phyloP scores from a whole-genome alignment of 1,284 basidiomycete species.

The Ustanciosporium gigantosporum region DNA sequence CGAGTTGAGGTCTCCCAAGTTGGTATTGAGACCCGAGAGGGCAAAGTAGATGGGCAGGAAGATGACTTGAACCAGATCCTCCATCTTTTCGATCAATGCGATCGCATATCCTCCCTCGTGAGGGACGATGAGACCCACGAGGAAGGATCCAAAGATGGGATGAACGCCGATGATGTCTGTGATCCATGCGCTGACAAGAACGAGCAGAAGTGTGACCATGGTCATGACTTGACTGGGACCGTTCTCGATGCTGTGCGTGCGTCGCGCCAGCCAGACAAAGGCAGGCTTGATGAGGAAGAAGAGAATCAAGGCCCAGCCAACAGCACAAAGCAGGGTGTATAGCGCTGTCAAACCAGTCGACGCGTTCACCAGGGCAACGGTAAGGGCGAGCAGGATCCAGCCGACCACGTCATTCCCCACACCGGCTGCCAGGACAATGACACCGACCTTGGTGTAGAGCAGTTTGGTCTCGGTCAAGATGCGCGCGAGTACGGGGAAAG shows the following conservation, averaged over 20 bases:
- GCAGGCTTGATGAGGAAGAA: conserved; percentile 72
- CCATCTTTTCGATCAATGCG: conserved; percentile 67
- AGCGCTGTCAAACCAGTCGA: conserved; percentile 73
- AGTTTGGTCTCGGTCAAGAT: conserved; percentile 67
- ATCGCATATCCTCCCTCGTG: conserved; percentile 78
- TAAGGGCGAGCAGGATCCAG: conserved; percentile 73
- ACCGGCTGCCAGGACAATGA: conserved; percentile 85
- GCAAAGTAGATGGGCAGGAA: conserved; percentile 85
- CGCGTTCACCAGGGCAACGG: conserved; percentile 86
- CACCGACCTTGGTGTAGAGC: conserved; percentile 87
- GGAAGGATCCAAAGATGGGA: conserved; percentile 80
- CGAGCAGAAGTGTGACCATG: conserved; percentile 74
- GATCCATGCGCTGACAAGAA: conserved; percentile 79
- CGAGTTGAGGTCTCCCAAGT: conserved; percentile 68
- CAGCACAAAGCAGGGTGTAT: conserved; percentile 77
- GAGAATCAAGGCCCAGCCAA: conserved; percentile 80
- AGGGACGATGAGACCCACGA: conserved; percentile 85
- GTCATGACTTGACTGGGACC: conserved; percentile 77
- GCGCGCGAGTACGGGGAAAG: conserved; percentile 80
- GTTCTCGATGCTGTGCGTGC: conserved; percentile 77
- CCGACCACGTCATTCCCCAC: conserved; percentile 84
- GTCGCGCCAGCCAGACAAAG: conserved; percentile 73
- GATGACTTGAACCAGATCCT: conserved; percentile 62
- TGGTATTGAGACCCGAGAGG: conserved; percentile 78
- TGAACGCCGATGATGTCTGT: conserved; percentile 89